Conservation (phyloP, 805 yeast species). For the Pichia phayaonensis region DNA sequence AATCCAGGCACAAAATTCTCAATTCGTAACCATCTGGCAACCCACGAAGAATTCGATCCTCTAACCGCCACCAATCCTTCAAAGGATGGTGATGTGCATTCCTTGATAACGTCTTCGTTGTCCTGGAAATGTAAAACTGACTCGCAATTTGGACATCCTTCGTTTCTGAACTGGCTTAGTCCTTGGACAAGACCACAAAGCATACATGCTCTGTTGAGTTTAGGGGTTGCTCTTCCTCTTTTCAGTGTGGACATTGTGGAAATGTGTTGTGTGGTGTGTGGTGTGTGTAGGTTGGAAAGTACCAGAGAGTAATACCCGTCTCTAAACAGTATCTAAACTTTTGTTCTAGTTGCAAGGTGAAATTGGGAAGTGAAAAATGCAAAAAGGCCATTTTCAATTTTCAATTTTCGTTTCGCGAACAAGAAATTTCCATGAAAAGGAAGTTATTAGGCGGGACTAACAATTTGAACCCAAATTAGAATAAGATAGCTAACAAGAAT, state of each 20-base stretch:
- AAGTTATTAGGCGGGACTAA: conserved; percentile 79
- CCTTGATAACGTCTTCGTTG: conserved; percentile 79
- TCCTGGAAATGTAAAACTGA: conserved; percentile 65
- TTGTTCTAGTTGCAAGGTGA: background rate
- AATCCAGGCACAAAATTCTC: conserved; percentile 84
- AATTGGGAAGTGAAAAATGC: too few relatives aligned
- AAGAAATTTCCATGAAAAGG: too few relatives aligned
- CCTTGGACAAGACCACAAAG: conserved; percentile 90
- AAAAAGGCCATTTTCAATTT: too few relatives aligned
- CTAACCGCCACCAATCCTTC: conserved; percentile 93
- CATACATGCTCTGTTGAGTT: conserved; percentile 93
- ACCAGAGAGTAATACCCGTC: background rate
- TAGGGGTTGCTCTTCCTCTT: conserved; percentile 34
- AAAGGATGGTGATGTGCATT: conserved; percentile 92
- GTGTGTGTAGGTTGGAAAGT: background rate
- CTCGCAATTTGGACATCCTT: conserved; percentile 96
- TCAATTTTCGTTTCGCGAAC: too few relatives aligned
- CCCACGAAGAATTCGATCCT: conserved; percentile 85
- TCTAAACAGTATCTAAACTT: too few relatives aligned
- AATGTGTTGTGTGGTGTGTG: background rate
- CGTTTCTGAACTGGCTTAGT: conserved; percentile 61
- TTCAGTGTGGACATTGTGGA: conserved; percentile 14
- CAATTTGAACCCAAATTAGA: conserved; percentile 62
- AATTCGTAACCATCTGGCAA: conserved; percentile 89
- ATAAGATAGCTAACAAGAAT: conserved; percentile 55